Evolutionary conservation across 345 rosid species (phyloP), one percentile per base, ranked within the genome.

Genomic region (Passiflora organensis): DNA sequence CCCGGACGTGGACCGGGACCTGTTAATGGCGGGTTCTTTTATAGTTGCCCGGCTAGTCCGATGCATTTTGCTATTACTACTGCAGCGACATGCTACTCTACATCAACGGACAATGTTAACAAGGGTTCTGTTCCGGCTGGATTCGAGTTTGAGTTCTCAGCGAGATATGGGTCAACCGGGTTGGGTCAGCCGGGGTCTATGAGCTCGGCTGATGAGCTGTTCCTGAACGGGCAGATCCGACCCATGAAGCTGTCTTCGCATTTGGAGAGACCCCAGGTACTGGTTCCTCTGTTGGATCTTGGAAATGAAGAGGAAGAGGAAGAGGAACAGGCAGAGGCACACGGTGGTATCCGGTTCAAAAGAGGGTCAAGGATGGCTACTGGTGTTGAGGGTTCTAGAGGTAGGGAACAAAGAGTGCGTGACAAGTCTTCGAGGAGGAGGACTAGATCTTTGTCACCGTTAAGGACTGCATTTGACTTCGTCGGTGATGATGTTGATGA

Each of bases 21-120:
- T 20, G 25, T 47, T 6, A 60, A 52, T 2, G 78, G 78, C 0
- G 86, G 96, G 16, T 93, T 82, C 62, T 93, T 72, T 67, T 89
- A 84, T 76, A 93, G 99, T 54, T 91, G 94, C 19, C 99, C 99
- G 0, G 82, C 96, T 0, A 89, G 96, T 58, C 99, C 99, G 11
- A 93, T 86, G 91, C 96, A 93, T 62, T 93, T 84, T 66, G 72
- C 83, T 17, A 55, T 88, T 0, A 53, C 74, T 32, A 63, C 80
- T 0, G 23, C 80, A 10, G 46, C 76, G 1, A 12, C 56, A 32
- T 32, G 58, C 19, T 53, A 25, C 10, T 47, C 58, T 13, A 50
- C 32, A 5, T 64, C 81, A 4, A 58, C 79, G 5, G 64, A 37
- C 14, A 36, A 37, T 8, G 48, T 6, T 13, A 21, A 25, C 32